Conservation (phyloP, 345 rosid species). For the Murraya koenigii region DNA sequence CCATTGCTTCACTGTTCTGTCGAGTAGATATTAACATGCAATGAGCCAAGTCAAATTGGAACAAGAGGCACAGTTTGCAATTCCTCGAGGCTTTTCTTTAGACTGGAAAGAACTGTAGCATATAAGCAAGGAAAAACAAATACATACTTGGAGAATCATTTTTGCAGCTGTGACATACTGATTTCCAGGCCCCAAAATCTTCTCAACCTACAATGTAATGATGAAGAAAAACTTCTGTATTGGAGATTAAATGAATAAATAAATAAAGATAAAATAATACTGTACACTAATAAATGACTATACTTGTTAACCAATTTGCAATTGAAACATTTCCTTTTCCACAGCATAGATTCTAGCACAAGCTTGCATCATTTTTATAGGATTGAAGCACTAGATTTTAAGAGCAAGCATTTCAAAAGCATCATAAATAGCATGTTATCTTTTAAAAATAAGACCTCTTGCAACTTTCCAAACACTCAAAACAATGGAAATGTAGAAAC, state of each 20-base stretch:
- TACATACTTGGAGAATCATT: slow-evolving; percentile 84
- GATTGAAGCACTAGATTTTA: not conserved
- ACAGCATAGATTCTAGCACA: not conserved
- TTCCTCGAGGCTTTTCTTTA: not conserved
- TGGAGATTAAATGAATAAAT: not conserved
- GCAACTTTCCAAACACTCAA: not conserved
- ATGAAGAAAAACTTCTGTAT: not conserved
- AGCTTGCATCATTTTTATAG: not conserved
- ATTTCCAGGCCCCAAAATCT: slow-evolving; percentile 93
- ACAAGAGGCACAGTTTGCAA: not conserved
- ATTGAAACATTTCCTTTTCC: not conserved
- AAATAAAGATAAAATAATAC: not conserved
- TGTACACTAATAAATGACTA: not conserved
- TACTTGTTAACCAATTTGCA: not conserved
- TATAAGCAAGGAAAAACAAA: slow-evolving; percentile 10
- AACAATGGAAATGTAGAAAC: not conserved
- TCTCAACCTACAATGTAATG: slow-evolving; percentile 61
- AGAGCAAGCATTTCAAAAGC: not conserved
- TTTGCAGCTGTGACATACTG: slow-evolving; percentile 97
- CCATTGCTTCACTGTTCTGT: slow-evolving; percentile 98
- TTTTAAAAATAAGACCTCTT: not conserved
- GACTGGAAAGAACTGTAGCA: not conserved
- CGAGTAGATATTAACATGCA: not conserved
- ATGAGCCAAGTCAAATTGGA: not conserved
- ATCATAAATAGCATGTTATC: not conserved